Evolutionary conservation across 2,329 filamentous ascomycete genomes (phyloP).

Genomic region (Penicillium sp.): DNA sequence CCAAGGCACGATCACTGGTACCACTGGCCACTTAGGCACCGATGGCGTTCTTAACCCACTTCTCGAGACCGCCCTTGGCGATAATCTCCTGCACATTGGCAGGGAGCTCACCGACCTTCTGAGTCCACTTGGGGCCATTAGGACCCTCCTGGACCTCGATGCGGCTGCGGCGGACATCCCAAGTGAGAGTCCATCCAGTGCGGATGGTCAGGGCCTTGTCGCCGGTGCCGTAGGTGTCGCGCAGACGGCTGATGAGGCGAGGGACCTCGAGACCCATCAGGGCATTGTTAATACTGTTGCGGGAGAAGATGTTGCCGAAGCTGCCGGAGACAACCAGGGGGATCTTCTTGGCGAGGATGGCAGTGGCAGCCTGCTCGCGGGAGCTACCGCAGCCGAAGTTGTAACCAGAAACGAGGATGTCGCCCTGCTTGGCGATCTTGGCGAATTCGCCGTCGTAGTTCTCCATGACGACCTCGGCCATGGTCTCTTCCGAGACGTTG

Average conservation of each 20-base stretch:
- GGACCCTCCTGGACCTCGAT: slow-evolving; percentile 72
- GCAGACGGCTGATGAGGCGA: slow-evolving; percentile 38
- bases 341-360: slow-evolving; percentile 52
- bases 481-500: slow-evolving; percentile 70
- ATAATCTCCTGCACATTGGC: slow-evolving; percentile 87
- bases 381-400: slow-evolving; percentile 86
- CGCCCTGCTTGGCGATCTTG: slow-evolving; percentile 63
- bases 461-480: slow-evolving; percentile 89
- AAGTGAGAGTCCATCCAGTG: slow-evolving; percentile 69
- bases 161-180: slow-evolving; percentile 74
- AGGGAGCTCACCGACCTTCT: slow-evolving; percentile 81
- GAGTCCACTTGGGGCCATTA: slow-evolving; percentile 68
- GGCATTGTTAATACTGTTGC: slow-evolving; percentile 46
- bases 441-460: slow-evolving; percentile 83
- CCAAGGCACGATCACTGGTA: neutral
- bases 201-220: slow-evolving; percentile 29
- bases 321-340: slow-evolving; percentile 41
- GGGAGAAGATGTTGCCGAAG: slow-evolving; percentile 44
- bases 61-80: slow-evolving; percentile 62
- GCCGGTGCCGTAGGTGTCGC: slow-evolving; percentile 16
- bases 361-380: slow-evolving; percentile 85
- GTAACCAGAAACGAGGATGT: slow-evolving; percentile 83
- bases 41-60: slow-evolving; percentile 5
- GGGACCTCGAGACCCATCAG: slow-evolving; percentile 45
- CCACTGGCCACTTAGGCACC: neutral